Percentiles rank a stretch among this genome's conserved stretches.
These are phyloP conservation scores for Biscogniauxia sp. DNA, from an alignment of 2,329 filamentous ascomycete genomes.

Conservation along the genomic window DNA sequence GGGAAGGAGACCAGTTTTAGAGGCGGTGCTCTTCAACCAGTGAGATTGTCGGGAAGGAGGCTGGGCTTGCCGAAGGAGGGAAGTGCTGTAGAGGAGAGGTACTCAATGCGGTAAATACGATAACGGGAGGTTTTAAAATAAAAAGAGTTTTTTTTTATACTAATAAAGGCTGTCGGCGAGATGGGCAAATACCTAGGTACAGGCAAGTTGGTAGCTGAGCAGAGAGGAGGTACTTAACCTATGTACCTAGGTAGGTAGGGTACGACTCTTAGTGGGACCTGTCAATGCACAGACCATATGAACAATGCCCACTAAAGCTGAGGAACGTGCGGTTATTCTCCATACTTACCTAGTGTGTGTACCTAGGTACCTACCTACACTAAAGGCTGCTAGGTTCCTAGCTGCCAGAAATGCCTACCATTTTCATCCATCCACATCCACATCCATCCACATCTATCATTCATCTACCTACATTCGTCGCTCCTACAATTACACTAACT, in stretches of 20 bases:
- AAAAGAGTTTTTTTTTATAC: too few relatives aligned
- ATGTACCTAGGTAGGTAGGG: too few relatives aligned
- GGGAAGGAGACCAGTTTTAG: neutral
- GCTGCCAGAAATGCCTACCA: too few relatives aligned
- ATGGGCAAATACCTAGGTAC: neutral
- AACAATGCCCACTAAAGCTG: neutral
- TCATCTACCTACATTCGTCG: too few relatives aligned
- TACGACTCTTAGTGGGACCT: neutral
- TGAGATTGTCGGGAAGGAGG: neutral
- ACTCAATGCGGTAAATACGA: neutral
- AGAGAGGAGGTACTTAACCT: neutral
- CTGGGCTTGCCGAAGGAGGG: constrained; percentile 1
- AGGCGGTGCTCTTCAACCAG: neutral
- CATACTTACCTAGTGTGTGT: neutral
- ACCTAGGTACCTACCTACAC: too few relatives aligned
- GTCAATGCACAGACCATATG: neutral
- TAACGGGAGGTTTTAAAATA: neutral
- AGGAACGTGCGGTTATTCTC: neutral
- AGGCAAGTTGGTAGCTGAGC: neutral
- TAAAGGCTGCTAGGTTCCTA: too few relatives aligned
- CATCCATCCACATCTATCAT: too few relatives aligned
- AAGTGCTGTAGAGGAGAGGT: neutral
- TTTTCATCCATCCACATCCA: too few relatives aligned
- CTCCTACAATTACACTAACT: too few relatives aligned
- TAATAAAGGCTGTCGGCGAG: neutral